Percentiles rank a stretch among this genome's conserved stretches.
phyloP scores from a whole-genome alignment of 2,329 filamentous ascomycete species.

The Hypoxylon sp. region DNA sequence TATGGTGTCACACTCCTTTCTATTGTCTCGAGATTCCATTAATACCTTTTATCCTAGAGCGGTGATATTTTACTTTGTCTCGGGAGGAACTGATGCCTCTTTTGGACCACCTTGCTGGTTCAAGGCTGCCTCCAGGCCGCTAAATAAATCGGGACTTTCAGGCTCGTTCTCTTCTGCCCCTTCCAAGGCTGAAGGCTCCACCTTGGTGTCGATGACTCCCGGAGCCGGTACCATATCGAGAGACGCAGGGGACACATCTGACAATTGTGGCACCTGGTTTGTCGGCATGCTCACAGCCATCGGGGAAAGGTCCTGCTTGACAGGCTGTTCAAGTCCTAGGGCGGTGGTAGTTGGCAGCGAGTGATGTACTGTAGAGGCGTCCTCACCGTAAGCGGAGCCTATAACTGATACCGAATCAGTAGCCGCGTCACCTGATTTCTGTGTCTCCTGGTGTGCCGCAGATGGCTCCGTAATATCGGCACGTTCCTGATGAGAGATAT shows the following conservation, averaged over 20 bases:
- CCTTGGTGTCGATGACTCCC: constrained; percentile 28
- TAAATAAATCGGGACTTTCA: constrained; percentile 61
- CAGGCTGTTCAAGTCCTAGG: constrained; percentile 9
- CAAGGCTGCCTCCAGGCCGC: constrained; percentile 62
- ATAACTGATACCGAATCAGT: not conserved
- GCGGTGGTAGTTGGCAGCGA: constrained; percentile 11
- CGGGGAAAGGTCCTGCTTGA: constrained; percentile 4
- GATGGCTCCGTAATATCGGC: not conserved
- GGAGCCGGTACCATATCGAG: constrained; percentile 43
- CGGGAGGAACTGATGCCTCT: constrained; percentile 31
- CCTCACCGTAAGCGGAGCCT: constrained; percentile 13
- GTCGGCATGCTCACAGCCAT: not conserved
- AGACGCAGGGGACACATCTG: constrained; percentile 27
- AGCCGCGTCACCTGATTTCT: constrained; percentile 2
- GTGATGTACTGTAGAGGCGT: not conserved
- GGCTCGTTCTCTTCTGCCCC: constrained; percentile 53
- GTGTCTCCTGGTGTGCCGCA: constrained; percentile 4
- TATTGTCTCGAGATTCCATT: not conserved
- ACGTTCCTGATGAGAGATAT: constrained; percentile 20
- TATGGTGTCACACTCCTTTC: not conserved
- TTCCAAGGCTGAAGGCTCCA: constrained; percentile 41
- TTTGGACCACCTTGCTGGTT: constrained; percentile 57
- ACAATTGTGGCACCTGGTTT: constrained; percentile 5
- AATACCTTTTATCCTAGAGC: not conserved
- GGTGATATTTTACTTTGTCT: constrained; percentile 18